Base-by-base conservation (phyloP, 768 basidiomycete species). In the Suillus placidus region DNA sequence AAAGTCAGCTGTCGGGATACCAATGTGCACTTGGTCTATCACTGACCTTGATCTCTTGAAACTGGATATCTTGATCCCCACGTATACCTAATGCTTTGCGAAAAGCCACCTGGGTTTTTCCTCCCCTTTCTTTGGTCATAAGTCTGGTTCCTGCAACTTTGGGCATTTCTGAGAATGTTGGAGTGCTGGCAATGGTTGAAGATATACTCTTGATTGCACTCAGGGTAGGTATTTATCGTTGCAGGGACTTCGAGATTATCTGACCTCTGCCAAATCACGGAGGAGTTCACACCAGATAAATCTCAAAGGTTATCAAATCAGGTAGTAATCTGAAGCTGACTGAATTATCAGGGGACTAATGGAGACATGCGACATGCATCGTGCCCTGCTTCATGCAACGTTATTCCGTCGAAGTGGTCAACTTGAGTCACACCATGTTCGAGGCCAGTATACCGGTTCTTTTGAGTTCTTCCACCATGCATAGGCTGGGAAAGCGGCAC, bases 21-120 rank as follows among this genome's bases (percentile, higher is more conserved):
- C 26, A 52, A 52, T 18, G 9, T 52, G 35, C 14, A 20, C 16
- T 61, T 56, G 12, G 34, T n/a, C 13, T 10, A 13, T 30, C 18
- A 20, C 58, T 42, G 10, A 60, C 58, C 58, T 60, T 60, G 26
- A 60, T 60, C 26, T 20, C 38, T 60, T 60, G 58, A 60, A 60
- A 60, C 18, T 30, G 58, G n/a, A 20, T 2, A 6, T 60, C 58
- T 40, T 60, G 38, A 23, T 40, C 40, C 26, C 26, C 38, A 9
- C 40, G 18, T 20, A 60, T 40, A 42, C 58, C 58, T 30, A 60
- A 40, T 18, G 58, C 38, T 18, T 7, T 60, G 26, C 58, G 58
- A 23, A 60, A 60, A 4, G 58, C 58, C 18, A 60, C 38, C 4
- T 60, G 58, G 6, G 10, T 18, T 30, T 42, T 60, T 42, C 58